A percentile compares a stretch with the other conserved stretches of the same genome.
Evolutionary conservation across 2,329 filamentous ascomycete genomes (phyloP).

Genomic region (Trichophyton mentagrophytes): DNA sequence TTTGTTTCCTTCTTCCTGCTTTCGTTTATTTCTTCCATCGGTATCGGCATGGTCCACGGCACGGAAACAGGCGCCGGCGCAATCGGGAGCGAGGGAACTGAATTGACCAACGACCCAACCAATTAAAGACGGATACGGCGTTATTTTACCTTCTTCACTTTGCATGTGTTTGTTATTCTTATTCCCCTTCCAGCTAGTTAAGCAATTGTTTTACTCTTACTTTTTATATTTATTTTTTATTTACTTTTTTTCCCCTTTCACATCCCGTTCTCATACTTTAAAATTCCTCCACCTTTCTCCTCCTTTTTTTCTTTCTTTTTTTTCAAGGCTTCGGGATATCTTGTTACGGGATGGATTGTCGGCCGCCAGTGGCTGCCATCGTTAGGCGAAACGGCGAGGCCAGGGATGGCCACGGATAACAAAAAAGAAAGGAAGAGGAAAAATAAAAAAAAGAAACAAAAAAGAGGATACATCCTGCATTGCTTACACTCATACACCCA

Average conservation of each 20-base stretch:
- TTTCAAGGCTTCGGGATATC: not conserved
- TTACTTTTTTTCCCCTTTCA: not conserved
- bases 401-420: not conserved
- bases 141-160: not conserved
- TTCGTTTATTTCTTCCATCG: not conserved
- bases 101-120: not conserved
- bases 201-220: not conserved
- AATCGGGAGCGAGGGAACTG: not conserved
- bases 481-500: too few species aligned
- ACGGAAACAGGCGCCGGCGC: slow-evolving; percentile 2
- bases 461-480: not conserved
- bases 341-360: not conserved
- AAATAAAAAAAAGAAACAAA: not conserved
- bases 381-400: not conserved
- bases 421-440: not conserved
- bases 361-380: not conserved
- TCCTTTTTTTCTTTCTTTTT: not conserved
- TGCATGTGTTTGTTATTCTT: not conserved
- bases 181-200: not conserved
- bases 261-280: not conserved
- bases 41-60: not conserved
- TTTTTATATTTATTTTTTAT: not conserved
- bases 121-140: slow-evolving; percentile 3
- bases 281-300: too few species aligned
- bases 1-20: not conserved